Evolutionary conservation across 306 rosid species (phyloP).

Genomic region (Pterocarpus macrocarpus): DNA sequence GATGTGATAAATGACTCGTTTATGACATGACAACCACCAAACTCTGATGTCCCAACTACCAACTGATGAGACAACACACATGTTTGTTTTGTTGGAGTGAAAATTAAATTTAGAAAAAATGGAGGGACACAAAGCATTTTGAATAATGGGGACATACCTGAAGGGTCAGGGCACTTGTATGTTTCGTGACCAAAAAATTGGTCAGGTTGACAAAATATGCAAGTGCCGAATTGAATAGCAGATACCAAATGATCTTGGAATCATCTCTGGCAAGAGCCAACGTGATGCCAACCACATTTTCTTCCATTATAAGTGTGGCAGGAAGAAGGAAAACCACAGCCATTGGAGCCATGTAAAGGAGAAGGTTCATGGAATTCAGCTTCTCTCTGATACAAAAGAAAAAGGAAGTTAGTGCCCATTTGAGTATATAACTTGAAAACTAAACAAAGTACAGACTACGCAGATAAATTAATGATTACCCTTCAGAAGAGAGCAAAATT

Average conservation of each 20-base stretch:
- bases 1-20: conserved; percentile 31
- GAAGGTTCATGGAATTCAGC: conserved; percentile 99
- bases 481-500: conserved; percentile 97
- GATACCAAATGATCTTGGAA: conserved; percentile 90
- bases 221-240: conserved; percentile 87
- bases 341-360: conserved; percentile 98
- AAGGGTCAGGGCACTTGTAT: conserved; percentile 97
- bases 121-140: neutral
- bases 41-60: conserved; percentile 35
- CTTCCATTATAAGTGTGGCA: conserved; percentile 97
- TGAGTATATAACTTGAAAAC: conserved; percentile 31
- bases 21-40: conserved; percentile 43
- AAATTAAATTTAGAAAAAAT: conserved; percentile 3
- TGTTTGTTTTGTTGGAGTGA: conserved; percentile 14
- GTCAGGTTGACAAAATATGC: conserved; percentile 97
- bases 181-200: conserved; percentile 98
- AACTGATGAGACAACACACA: conserved; percentile 25
- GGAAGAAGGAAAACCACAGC: conserved; percentile 98
- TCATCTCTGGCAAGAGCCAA: conserved; percentile 98
- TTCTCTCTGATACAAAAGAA: conserved; percentile 79
- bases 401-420: conserved; percentile 45
- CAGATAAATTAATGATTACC: conserved; percentile 52
- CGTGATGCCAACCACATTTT: conserved; percentile 96
- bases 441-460: conserved; percentile 5
- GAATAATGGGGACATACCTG: conserved; percentile 72